Conservation (phyloP, 2,329 filamentous ascomycete genomes). For the Bipolaris sorokiniana region DNA sequence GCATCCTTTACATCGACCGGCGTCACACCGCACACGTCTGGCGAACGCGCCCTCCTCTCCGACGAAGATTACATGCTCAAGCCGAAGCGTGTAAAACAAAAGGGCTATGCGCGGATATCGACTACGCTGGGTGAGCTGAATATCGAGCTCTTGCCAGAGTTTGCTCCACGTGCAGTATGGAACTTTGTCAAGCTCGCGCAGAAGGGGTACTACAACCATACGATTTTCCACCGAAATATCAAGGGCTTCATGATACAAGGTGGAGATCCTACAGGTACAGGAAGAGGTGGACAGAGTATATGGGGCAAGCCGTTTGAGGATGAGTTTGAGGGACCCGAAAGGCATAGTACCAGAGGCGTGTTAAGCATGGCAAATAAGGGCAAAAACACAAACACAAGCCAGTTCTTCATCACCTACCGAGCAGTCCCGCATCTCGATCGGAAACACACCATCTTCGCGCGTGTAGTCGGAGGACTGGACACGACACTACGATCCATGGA, state of each 20-base stretch:
- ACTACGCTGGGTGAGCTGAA: conserved; percentile 86
- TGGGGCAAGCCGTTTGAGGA: conserved; percentile 96
- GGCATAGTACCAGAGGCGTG: conserved; percentile 81
- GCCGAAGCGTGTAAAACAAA: conserved; percentile 84
- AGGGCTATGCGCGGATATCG: conserved; percentile 88
- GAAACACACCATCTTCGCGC: conserved; percentile 97
- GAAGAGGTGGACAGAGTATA: conserved; percentile 84
- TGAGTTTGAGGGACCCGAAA: conserved; percentile 86
- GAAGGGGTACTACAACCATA: conserved; percentile 85
- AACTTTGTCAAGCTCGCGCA: conserved; percentile 91
- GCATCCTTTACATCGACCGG: conserved; percentile 96
- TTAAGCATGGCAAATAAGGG: conserved; percentile 98
- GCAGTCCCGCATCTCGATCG: conserved; percentile 83
- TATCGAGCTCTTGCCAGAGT: conserved; percentile 88
- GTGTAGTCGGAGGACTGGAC: conserved; percentile 77
- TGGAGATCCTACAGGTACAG: conserved; percentile 90
- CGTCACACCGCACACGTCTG: conserved; percentile 87
- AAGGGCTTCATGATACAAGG: conserved; percentile 98
- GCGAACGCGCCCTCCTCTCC: conserved; percentile 81
- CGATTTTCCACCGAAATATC: conserved; percentile 92
- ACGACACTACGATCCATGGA: conserved; percentile 78
- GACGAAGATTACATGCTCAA: conserved; percentile 98
- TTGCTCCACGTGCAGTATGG: conserved; percentile 92
- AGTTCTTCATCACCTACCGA: conserved; percentile 94
- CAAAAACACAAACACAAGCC: conserved; percentile 94